A percentile compares a stretch with the other conserved stretches of the same genome.
Conservation (phyloP, 2,329 filamentous ascomycete species). For the Sporothrix pallida region DNA sequence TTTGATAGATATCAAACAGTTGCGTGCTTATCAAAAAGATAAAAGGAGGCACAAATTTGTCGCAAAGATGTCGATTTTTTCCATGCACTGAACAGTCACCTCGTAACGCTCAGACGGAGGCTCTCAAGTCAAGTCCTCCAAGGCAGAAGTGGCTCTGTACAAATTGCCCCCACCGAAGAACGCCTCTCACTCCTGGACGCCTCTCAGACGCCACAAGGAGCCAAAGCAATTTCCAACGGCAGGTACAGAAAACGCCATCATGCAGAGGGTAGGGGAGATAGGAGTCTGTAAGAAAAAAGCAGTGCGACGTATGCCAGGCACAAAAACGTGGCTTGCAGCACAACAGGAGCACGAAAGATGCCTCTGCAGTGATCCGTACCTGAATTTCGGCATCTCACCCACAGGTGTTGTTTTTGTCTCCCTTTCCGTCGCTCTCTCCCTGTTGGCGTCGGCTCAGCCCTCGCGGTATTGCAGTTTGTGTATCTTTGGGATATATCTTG, state of each 20-base stretch:
- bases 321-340: neutral
- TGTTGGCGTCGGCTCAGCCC: neutral
- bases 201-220: constrained; percentile 13
- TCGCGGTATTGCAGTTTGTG: neutral
- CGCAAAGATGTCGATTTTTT: too few relatives aligned
- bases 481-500: neutral
- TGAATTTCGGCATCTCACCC: neutral
- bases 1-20: too few relatives aligned
- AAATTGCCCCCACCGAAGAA: neutral
- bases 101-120: too few relatives aligned
- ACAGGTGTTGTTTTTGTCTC: too few relatives aligned
- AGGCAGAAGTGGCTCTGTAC: neutral
- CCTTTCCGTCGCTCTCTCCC: neutral
- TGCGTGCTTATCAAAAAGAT: too few relatives aligned
- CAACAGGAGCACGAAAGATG: neutral
- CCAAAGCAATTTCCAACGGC: constrained; percentile 10
- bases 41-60: too few relatives aligned
- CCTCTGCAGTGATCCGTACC: neutral
- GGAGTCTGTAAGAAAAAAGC: neutral
- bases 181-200: neutral
- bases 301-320: neutral
- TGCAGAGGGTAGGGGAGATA: neutral
- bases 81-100: too few relatives aligned
- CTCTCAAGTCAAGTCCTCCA: too few relatives aligned
- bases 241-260: constrained; percentile 4